Evolutionary conservation across 1,284 basidiomycete species (phyloP), one percentile per base, ranked within the genome.

Genomic region (Ceratobasidium sp.): DNA sequence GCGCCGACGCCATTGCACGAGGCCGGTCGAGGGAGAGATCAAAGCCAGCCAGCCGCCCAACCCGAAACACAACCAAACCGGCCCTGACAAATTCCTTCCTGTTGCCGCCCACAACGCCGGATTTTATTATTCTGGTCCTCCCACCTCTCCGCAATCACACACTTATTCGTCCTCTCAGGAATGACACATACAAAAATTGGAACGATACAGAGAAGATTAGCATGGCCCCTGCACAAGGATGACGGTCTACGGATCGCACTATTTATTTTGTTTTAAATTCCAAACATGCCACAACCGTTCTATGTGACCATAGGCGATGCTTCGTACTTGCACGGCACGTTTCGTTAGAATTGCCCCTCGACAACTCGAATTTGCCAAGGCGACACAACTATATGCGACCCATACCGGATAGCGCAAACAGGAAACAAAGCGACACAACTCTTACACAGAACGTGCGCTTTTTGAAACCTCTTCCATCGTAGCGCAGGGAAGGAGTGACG

Each of bases 201-300:
- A 55, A 55, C 53, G 53, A 55, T 55, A 55, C 53, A 55, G 53
- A 55, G 53, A 55, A 65, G 45, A 50, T 65, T 53, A 65, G 62
- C 46, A 50, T 52, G 62, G 45, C 62, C 48, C 62, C 46, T 65
- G 62, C 48, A 65, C 62, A 52, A 53, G 48, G 46, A 53, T 67
- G 64, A 67, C 64, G 64, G 64, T 67, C 64, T 67, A 67, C 64
- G 60, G 39, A 62, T 43, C 60, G 60, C 43, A 45, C 30, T 62
- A 62, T 62, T 46, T 62, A 48, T 62, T 62, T 62, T 45, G 26
- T 59, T 59, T 59, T n/a, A n/a, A n/a, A n/a, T n/a, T n/a, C n/a
- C n/a, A n/a, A n/a, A n/a, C n/a, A n/a, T n/a, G n/a, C n/a, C n/a
- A n/a, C n/a, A n/a, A n/a, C n/a, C n/a, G n/a, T n/a, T n/a, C n/a